Conservation (phyloP, 345 rosid genomes). For the Triadica sebifera region DNA sequence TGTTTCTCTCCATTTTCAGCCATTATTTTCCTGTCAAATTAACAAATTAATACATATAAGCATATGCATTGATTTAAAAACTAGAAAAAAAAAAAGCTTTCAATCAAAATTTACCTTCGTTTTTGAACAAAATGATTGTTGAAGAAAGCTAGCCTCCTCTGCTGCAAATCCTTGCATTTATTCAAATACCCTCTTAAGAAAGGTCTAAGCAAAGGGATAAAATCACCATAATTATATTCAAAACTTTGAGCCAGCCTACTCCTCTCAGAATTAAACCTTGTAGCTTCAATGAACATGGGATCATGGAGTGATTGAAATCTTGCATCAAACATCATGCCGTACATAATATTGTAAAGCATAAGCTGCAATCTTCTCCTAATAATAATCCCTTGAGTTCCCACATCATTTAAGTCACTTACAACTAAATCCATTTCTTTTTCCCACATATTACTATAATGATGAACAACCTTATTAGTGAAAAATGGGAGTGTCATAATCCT, state of each 20-base stretch:
- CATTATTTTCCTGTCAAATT: constrained; percentile 41
- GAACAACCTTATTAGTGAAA: constrained; percentile 64
- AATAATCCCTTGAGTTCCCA: constrained; percentile 37
- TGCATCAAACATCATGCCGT: constrained; percentile 62
- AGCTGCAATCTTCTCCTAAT: constrained; percentile 51
- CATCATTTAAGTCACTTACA: constrained; percentile 39
- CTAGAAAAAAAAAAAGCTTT: too few species aligned
- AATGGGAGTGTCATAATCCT: constrained; percentile 66
- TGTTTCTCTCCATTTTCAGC: constrained; percentile 48
- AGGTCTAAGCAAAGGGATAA: constrained; percentile 58
- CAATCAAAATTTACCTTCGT: constrained; percentile 35
- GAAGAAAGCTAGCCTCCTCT: constrained; percentile 53
- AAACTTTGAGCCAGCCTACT: constrained; percentile 62
- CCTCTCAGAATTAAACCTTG: constrained; percentile 54
- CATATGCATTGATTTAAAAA: too few species aligned
- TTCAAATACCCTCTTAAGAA: constrained; percentile 61
- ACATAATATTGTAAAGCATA: constrained; percentile 66
- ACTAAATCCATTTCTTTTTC: constrained; percentile 58
- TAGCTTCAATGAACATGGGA: constrained; percentile 52
- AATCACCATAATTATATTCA: constrained; percentile 65
- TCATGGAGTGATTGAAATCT: constrained; percentile 45
- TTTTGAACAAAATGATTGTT: constrained; percentile 43
- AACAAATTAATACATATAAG: neutral
- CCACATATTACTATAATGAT: constrained; percentile 49
- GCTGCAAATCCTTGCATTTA: constrained; percentile 58